Base-by-base conservation (phyloP, 208 protist genomes). In the Trypanosoma cruzi region DNA sequence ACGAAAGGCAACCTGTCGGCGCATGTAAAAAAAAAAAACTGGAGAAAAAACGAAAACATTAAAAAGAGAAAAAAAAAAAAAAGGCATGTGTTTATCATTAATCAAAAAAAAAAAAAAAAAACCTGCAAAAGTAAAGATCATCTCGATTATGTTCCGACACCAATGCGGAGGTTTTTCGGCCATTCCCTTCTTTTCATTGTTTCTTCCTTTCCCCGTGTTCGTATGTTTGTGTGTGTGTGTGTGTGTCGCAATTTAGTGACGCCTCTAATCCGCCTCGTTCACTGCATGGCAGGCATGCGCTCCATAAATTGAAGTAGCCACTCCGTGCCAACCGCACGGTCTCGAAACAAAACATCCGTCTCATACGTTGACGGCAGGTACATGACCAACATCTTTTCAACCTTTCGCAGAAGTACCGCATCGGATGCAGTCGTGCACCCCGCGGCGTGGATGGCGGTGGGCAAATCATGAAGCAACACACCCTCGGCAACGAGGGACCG, bases 281-380 rank as follows among this genome's bases (percentile, higher is more conserved):
- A 64, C 26, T 36, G 34, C 29, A 71, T 36, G 34, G 71, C 71
- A 48, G 62, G 57, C 49, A 61, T 77, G 28, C 52, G 20, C 37
- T 77, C 58, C 36, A 77, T 29, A 61, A 77, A 64, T 8, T 57
- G 36, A 28, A 77, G 18, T 7, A 77, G 49, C 71, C 71, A 77
- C 4, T 67, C 64, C 3, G 64, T 71, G 49, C 67, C 26, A 40
- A 77, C 50, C 14, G 64, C 56, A 1, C 40, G 26, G 20, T 70
- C 57, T n/a, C 11, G 24, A 66, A 77, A 77, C 26, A 77, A 66
- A 40, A 55, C 16, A 42, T 77, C 71, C 5, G 71, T 71, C 29
- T 77, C 71, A 64, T 77, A 71, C 8, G 37, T 55, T 29, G 71
- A 54, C 11, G 71, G 71, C n/a, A 77, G n/a, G 28, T 64, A n/a